phyloP scores from a whole-genome alignment of 1,284 basidiomycete species.

The Naganishia sp. region DNA sequence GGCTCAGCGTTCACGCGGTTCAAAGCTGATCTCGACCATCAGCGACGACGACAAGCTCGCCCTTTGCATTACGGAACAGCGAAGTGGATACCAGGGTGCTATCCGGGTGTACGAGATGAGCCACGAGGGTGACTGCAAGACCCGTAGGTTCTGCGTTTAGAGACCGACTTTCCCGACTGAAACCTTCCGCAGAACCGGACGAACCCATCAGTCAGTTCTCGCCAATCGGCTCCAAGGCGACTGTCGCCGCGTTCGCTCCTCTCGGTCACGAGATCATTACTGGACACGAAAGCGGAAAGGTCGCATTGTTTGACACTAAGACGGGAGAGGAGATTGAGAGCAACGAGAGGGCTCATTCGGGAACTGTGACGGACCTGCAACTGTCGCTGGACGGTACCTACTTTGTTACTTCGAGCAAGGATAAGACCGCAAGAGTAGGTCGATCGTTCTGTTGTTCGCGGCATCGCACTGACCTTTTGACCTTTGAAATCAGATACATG shows the following conservation, averaged over 20 bases:
- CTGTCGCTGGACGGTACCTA: constrained; percentile 86
- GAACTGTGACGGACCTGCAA: constrained; percentile 81
- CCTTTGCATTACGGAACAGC: constrained; percentile 93
- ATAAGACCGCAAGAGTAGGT: constrained; percentile 88
- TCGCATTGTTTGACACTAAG: constrained; percentile 84
- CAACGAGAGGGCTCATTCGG: constrained; percentile 76
- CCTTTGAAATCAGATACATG: constrained; percentile 67
- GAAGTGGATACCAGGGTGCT: constrained; percentile 76
- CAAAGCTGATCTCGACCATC: constrained; percentile 53
- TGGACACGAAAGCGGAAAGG: constrained; percentile 93
- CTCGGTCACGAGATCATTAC: constrained; percentile 81
- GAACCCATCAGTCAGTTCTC: constrained; percentile 78
- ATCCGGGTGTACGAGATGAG: constrained; percentile 83
- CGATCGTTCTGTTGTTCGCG: neutral
- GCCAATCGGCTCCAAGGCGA: constrained; percentile 90
- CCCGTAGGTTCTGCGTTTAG: constrained; percentile 61
- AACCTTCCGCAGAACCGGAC: constrained; percentile 63
- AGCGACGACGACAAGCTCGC: constrained; percentile 82
- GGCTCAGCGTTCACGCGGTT: neutral
- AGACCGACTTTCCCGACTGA: neutral
- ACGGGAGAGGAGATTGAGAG: constrained; percentile 78
- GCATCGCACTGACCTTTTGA: neutral
- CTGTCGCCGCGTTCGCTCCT: constrained; percentile 87
- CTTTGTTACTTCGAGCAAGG: constrained; percentile 94
- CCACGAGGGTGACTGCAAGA: constrained; percentile 71